These are phyloP conservation scores for Lasiosphaeriaceae sp. DNA, from an alignment of 495 filamentous ascomycete species.

Conservation along the genomic window DNA sequence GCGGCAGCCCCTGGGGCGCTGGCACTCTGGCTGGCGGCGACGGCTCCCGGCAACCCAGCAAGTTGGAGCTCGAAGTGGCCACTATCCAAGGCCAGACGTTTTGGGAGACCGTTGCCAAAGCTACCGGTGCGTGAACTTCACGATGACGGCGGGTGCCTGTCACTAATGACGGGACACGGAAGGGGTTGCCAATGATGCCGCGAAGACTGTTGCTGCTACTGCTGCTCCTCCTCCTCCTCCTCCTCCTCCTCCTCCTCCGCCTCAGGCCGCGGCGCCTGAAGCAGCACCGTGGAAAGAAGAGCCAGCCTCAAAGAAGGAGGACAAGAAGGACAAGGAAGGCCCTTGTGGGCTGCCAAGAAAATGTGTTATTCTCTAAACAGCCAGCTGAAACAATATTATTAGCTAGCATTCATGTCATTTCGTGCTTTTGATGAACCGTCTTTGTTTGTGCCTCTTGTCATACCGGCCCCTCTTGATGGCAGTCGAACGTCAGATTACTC, in stretches of 20 bases:
- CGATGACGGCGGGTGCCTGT: constrained; percentile 41
- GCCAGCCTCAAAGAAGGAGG: constrained; percentile 1
- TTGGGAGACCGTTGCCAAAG: constrained; percentile 73
- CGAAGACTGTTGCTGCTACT: not conserved
- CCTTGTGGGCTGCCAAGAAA: constrained; percentile 21
- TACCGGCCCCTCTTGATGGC: no score
- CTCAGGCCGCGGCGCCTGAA: not conserved
- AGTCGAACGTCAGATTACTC: no score
- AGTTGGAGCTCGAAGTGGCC: constrained; percentile 73
- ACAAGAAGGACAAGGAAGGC: constrained; percentile 13
- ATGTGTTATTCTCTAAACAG: constrained; percentile 16
- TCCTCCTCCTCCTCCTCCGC: no score
- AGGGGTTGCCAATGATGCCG: constrained; percentile 9
- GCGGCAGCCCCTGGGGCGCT: constrained; percentile 89
- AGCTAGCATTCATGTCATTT: no score
- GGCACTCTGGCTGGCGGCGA: constrained; percentile 82
- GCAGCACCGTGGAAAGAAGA: not conserved
- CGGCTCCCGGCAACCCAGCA: constrained; percentile 75
- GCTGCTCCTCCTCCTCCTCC: no score
- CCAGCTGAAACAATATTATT: no score
- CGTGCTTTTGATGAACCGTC: no score
- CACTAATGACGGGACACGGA: constrained; percentile 20
- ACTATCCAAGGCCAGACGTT: constrained; percentile 80
- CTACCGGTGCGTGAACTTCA: constrained; percentile 77
- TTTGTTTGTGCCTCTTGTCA: no score